A percentile compares a stretch with the other conserved stretches of the same genome.
Evolutionary conservation across 768 basidiomycete species (phyloP).

Genomic region (Boletus vinaceobasis): DNA sequence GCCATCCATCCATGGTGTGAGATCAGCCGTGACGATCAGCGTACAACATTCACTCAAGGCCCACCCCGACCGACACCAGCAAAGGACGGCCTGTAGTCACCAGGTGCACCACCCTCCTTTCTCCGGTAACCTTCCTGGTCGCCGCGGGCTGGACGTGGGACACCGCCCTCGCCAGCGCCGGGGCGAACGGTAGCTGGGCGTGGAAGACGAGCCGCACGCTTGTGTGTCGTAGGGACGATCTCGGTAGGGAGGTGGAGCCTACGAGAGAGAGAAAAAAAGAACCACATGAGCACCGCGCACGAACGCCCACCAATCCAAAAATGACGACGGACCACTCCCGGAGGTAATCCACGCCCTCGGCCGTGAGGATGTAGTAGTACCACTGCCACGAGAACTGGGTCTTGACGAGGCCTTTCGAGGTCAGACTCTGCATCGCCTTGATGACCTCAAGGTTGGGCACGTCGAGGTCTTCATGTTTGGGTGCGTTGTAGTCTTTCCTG

Average conservation of each 20-base stretch:
- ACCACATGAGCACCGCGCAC: neutral
- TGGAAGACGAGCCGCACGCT: slow-evolving; percentile 87
- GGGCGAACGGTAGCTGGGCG: slow-evolving; percentile 75
- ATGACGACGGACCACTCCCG: slow-evolving; percentile 64
- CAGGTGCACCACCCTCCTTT: slow-evolving; percentile 84
- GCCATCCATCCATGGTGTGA: neutral
- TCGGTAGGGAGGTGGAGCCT: slow-evolving; percentile 94
- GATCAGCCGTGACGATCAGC: neutral
- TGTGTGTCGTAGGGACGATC: slow-evolving; percentile 97
- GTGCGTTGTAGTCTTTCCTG: slow-evolving; percentile 98
- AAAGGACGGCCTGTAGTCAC: slow-evolving; percentile 87
- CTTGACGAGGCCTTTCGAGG: slow-evolving; percentile 85
- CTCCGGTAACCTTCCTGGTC: slow-evolving; percentile 88
- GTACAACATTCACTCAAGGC: slow-evolving; percentile 56
- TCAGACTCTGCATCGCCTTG: slow-evolving; percentile 68
- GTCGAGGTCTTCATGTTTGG: slow-evolving; percentile 90
- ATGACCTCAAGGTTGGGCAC: slow-evolving; percentile 69
- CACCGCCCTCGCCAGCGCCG: slow-evolving; percentile 69
- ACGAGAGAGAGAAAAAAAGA: neutral
- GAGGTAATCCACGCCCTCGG: slow-evolving; percentile 96
- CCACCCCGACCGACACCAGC: slow-evolving; percentile 87
- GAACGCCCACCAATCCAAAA: neutral
- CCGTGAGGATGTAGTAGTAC: slow-evolving; percentile 97
- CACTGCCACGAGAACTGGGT: slow-evolving; percentile 99
- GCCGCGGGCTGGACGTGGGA: slow-evolving; percentile 85